phyloP scores from a whole-genome alignment of 805 yeast species.

The Tetrapisispora iriomotensis region DNA sequence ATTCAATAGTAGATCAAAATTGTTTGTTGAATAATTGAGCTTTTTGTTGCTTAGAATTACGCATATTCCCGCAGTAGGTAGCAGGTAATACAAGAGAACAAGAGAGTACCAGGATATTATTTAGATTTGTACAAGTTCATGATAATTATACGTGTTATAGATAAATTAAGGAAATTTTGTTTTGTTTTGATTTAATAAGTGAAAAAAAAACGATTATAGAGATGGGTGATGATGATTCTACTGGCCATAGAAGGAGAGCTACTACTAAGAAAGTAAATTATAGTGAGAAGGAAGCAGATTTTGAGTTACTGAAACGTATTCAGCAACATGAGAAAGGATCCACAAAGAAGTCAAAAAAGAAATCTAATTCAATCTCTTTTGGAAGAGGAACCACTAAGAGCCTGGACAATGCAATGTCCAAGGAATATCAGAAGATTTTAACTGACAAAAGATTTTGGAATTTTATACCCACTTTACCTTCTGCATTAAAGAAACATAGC shows the following conservation, averaged over 20 bases:
- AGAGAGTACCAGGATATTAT: no score
- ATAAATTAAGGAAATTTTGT: no score
- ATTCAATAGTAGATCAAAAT: no score
- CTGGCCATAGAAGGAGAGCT: conserved; percentile 10
- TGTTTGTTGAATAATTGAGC: no score
- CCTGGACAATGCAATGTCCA: background rate
- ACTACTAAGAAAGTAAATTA: conserved; percentile 19
- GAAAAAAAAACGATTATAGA: no score
- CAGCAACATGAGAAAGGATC: conserved; percentile 11
- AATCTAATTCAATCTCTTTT: no score
- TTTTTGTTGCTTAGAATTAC: no score
- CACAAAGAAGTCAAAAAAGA: background rate
- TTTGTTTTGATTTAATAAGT: no score
- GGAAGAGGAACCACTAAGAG: no score
- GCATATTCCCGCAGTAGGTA: no score
- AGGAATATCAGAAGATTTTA: conserved; percentile 18
- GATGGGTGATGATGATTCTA: conserved; percentile 4
- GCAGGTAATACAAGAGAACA: no score
- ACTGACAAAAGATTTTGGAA: conserved; percentile 23
- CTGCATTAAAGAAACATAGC: conserved; percentile 21
- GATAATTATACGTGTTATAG: background rate
- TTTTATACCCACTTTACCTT: conserved; percentile 27
- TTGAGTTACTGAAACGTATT: conserved; percentile 11
- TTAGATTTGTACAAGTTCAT: no score
- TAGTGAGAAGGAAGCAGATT: conserved; percentile 22